These are phyloP conservation scores for Balakata baccata DNA, from an alignment of 345 rosid species.

Conservation along the genomic window DNA sequence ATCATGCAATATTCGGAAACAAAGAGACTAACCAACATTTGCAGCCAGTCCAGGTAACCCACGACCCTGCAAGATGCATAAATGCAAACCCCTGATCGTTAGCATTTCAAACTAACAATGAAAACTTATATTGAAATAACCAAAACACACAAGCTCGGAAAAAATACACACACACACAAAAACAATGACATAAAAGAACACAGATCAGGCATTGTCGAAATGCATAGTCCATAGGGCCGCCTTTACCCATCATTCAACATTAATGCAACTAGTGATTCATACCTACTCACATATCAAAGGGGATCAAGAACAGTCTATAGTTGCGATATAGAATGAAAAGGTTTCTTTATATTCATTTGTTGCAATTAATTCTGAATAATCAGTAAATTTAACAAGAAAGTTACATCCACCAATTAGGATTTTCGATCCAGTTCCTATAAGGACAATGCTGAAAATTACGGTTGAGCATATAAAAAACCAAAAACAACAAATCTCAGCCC, in stretches of 20 bases:
- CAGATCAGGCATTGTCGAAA: constrained; percentile 2
- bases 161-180: too few species aligned
- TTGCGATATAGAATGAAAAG: neutral
- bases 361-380: neutral
- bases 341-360: neutral
- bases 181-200: neutral
- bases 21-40: constrained; percentile 49
- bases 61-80: constrained; percentile 64
- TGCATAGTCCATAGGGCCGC: neutral
- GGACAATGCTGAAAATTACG: neutral
- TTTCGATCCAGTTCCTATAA: neutral
- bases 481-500: neutral
- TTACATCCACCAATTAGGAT: neutral
- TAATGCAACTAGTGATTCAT: neutral
- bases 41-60: constrained; percentile 75
- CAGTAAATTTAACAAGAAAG: neutral
- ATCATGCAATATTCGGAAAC: neutral
- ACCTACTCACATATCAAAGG: neutral
- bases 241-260: neutral
- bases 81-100: constrained; percentile 17
- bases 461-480: neutral
- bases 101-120: constrained; percentile 2
- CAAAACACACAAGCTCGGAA: neutral
- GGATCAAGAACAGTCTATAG: neutral
- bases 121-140: constrained; percentile 5